Evolutionary conservation across 2,329 filamentous ascomycete species (phyloP).

Genomic region (Penicillium sp.): DNA sequence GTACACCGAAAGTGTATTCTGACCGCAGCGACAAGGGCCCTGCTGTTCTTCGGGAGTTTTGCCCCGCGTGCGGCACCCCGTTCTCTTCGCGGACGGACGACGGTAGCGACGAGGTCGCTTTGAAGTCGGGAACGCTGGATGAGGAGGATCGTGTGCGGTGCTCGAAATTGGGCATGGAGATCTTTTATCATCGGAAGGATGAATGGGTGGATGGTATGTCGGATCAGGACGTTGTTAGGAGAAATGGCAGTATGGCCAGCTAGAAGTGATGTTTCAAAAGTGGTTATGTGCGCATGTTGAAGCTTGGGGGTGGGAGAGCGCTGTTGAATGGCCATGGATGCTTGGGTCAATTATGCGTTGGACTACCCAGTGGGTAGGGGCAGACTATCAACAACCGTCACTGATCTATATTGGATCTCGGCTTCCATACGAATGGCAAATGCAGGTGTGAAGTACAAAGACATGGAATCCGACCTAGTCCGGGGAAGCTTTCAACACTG

Average conservation of each 20-base stretch:
- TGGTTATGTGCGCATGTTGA: too few species aligned
- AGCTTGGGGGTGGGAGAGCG: too few species aligned
- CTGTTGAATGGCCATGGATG: too few species aligned
- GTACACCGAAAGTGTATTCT: slow-evolving; percentile 17
- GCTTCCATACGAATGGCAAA: too few species aligned
- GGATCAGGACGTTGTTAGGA: slow-evolving; percentile 3
- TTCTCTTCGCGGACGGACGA: slow-evolving; percentile 13
- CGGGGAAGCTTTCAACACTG: too few species aligned
- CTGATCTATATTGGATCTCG: too few species aligned
- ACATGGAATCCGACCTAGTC: too few species aligned
- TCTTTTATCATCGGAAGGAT: slow-evolving; percentile 19
- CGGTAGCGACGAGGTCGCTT: slow-evolving; percentile 4
- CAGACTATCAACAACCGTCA: too few species aligned
- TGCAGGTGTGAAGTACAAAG: too few species aligned
- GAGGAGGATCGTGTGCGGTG: slow-evolving; percentile 11
- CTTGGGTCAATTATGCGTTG: too few species aligned
- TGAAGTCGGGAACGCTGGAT: slow-evolving; percentile 22
- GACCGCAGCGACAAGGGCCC: slow-evolving; percentile 10
- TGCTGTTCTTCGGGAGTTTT: slow-evolving; percentile 15
- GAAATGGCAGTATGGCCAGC: slow-evolving; percentile 2
- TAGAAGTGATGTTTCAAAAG: neutral
- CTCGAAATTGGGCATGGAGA: slow-evolving; percentile 14
- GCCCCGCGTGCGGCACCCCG: slow-evolving; percentile 19
- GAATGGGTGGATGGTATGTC: slow-evolving; percentile 15
- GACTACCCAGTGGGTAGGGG: too few species aligned